Percentiles rank a stretch among this genome's conserved stretches.
These are phyloP conservation scores for Erysimum cheiri DNA, from an alignment of 441 rosid species.

Conservation along the genomic window DNA sequence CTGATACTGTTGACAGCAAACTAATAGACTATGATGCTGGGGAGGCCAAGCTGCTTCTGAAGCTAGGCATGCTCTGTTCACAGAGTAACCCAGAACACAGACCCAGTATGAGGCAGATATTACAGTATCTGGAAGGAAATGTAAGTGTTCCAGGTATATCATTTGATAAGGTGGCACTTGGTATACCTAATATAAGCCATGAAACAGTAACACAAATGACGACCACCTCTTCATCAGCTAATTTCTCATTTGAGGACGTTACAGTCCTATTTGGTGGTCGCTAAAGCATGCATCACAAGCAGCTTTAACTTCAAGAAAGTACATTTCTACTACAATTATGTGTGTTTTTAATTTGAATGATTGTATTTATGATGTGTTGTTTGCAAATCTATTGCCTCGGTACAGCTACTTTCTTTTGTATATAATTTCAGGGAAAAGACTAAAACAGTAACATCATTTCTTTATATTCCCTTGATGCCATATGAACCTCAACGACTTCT, in stretches of 20 bases:
- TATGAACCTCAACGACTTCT: too few species aligned
- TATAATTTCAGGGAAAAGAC: neutral
- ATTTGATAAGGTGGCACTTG: conserved; percentile 39
- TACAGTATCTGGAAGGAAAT: conserved; percentile 54
- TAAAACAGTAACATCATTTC: neutral
- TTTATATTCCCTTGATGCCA: too few species aligned
- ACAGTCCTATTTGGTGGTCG: conserved; percentile 49
- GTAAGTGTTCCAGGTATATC: conserved; percentile 46
- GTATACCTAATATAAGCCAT: conserved; percentile 46
- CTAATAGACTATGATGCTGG: conserved; percentile 46
- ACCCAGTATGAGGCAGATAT: conserved; percentile 53
- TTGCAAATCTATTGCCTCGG: neutral
- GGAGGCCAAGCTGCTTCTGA: conserved; percentile 57
- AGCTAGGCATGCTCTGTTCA: conserved; percentile 57
- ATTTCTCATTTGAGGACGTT: conserved; percentile 40
- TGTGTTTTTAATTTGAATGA: conserved; percentile 4
- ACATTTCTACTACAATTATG: neutral
- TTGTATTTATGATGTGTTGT: neutral
- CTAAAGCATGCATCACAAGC: conserved; percentile 30
- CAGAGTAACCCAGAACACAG: conserved; percentile 43
- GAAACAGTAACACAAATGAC: conserved; percentile 32
- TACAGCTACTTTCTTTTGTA: conserved; percentile 2
- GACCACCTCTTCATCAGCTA: conserved; percentile 36
- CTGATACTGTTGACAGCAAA: conserved; percentile 53
- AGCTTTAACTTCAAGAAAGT: conserved; percentile 14